Evolutionary conservation across 2,329 filamentous ascomycete genomes (phyloP), one percentile per base, ranked within the genome.

Genomic region (Juglanconis oblonga): DNA sequence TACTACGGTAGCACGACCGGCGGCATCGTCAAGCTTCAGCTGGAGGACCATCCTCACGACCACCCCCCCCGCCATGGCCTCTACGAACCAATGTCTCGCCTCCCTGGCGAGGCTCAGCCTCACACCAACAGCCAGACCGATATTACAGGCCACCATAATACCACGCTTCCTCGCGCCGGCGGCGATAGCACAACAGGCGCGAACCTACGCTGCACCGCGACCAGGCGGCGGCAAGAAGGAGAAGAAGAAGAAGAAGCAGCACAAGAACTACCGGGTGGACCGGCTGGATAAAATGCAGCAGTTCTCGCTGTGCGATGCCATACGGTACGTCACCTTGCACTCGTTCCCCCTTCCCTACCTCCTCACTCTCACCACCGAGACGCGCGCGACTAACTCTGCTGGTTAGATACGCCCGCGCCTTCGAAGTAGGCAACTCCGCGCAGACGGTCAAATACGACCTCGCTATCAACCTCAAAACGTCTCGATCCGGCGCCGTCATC

Each of bases 281-380:
- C 82, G 86, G 65, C 73, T 94, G 64, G 83, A 83, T 64, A 79
- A 86, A 65, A 83, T 86, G 48, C 81, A 91, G 40, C 88, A 90
- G 69, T 97, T 89, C 70, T 85, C 92, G 1, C 81, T 99, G 36
- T 89, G 91, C 66, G 95, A 99, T 79, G 96, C 95, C 14, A 95
- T 99, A 86, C 86, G 93, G 91, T 92, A 77, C 60, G 81, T n/a
- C n/a, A n/a, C n/a, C n/a, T n/a, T n/a, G n/a, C n/a, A n/a, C n/a
- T n/a, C n/a, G n/a, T n/a, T n/a, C n/a, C n/a, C n/a, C n/a, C n/a
- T n/a, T n/a, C n/a, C 71, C 1, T 29, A 36, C 24, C 13, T 1
- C 17, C 8, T 33, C 24, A 13, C 14, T 14, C 31, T 11, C 24
- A 7, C 5, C 31, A 29, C 17, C 38, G 8, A 6, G 13, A 6